These are phyloP conservation scores for Zizania palustris DNA, from an alignment of 202 grass and related monocot genomes.

Conservation along the genomic window DNA sequence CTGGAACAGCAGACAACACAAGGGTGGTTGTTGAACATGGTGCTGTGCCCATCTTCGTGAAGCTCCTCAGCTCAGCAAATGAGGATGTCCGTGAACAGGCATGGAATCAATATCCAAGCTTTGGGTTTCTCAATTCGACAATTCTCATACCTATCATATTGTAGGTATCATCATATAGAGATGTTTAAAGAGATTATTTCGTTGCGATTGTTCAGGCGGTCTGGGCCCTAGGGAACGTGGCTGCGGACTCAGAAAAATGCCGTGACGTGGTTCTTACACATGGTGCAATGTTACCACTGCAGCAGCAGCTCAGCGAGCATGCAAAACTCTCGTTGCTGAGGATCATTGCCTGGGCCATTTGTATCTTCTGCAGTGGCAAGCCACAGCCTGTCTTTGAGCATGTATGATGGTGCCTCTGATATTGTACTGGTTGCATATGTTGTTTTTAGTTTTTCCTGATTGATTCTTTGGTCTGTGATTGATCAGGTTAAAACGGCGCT, in stretches of 20 bases:
- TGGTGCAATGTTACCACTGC: slow-evolving; percentile 43
- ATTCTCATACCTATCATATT: neutral
- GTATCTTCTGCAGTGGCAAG: slow-evolving; percentile 60
- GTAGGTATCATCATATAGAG: neutral
- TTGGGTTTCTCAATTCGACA: neutral
- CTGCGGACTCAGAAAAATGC: slow-evolving; percentile 56
- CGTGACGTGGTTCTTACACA: slow-evolving; percentile 57
- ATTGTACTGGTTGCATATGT: neutral
- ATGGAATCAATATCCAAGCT: slow-evolving; percentile 9
- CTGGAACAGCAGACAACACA: slow-evolving; percentile 73
- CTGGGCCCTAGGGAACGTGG: slow-evolving; percentile 70
- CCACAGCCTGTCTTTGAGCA: slow-evolving; percentile 56
- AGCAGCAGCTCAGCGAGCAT: slow-evolving; percentile 56
- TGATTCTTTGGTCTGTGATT: neutral
- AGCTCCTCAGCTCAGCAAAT: slow-evolving; percentile 61
- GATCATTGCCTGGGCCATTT: slow-evolving; percentile 60
- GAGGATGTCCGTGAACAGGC: slow-evolving; percentile 78
- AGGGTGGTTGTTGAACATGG: slow-evolving; percentile 63
- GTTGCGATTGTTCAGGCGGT: slow-evolving; percentile 57
- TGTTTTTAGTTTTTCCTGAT: neutral
- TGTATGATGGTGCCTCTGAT: slow-evolving; percentile 30
- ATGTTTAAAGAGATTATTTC: neutral
- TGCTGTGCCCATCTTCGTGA: slow-evolving; percentile 59
- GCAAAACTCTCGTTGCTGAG: slow-evolving; percentile 63
- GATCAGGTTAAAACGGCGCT: slow-evolving; percentile 59